Percentiles rank a stretch among this genome's conserved stretches.
phyloP scores from a whole-genome alignment of 2,329 filamentous ascomycete genomes.

The Diaporthe ilicicola region DNA sequence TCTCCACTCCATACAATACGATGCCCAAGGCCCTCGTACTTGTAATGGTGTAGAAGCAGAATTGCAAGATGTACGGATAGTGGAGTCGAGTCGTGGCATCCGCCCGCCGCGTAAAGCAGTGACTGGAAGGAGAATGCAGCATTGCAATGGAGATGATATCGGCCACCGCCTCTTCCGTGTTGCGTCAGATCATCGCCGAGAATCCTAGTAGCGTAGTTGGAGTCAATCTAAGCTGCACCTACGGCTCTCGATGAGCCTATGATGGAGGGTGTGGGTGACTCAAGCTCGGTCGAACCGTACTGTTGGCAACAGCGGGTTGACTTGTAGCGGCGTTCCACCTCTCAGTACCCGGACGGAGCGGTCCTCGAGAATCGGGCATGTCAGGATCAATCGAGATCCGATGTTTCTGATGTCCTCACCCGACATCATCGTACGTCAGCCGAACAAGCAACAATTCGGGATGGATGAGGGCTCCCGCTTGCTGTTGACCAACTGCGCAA shows the following conservation, averaged over 20 bases:
- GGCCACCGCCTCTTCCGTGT: conserved; percentile 17
- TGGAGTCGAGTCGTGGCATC: background rate
- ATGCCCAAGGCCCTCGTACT: conserved; percentile 10
- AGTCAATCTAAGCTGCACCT: background rate
- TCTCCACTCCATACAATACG: background rate
- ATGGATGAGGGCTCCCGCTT: background rate
- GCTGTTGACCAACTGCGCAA: background rate
- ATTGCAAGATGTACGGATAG: background rate
- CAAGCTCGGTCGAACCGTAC: background rate
- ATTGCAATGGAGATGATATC: background rate
- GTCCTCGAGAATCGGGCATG: background rate
- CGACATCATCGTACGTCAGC: background rate
- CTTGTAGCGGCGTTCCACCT: background rate
- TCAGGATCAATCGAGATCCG: conserved; percentile 17
- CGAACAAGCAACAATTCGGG: background rate
- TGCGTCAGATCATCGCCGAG: conserved; percentile 12
- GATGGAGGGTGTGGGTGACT: background rate
- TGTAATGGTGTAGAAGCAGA: conserved; percentile 5
- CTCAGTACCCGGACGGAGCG: background rate
- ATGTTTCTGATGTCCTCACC: background rate
- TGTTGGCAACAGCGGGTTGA: background rate
- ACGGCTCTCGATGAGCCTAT: background rate
- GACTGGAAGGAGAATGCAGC: background rate
- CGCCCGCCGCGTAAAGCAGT: background rate
- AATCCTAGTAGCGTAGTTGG: conserved; percentile 14